Base-by-base conservation (phyloP, 1,284 basidiomycete species). In the Ceratobasidium theobromae region DNA sequence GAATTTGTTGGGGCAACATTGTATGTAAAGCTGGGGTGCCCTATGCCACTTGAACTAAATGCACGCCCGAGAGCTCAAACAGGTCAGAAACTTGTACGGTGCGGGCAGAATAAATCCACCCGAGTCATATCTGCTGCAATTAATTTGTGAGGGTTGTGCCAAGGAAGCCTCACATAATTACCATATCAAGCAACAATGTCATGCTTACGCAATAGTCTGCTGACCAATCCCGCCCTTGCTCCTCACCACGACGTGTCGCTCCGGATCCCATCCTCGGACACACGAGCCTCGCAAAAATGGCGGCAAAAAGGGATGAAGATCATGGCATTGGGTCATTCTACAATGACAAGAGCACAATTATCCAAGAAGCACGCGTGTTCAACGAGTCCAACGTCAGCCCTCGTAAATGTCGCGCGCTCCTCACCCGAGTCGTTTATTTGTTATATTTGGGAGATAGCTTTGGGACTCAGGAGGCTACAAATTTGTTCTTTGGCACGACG, bases 301-400 rank as follows among this genome's bases (percentile, higher is more conserved):
- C 83, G 73, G 89, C 89, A 71, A 95, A 95, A 81, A 94, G 93
- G 82, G 93, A 95, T 79, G 93, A 95, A 75, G 93, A 95, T 79
- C 86, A 83, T 71, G 91, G 91, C 70, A 82, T 92, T 71, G 89
- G 86, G 78, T 86, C 88, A 21, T 92, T 90, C 77, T 91, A 91
- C 76, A 94, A 95, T 78, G 93, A 95, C 82, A 95, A 96, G 78
- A 93, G 91, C 23, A 97, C 95, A 2, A 89, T 97, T 71, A 90
- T 98, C 71, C 97, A 99, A 77, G 97, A 99, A 79, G 96, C 97
- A 68, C 88, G 97, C 71, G 92, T 96, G 70, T 99, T 99, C 86
- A 99, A 99, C 81, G 96, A 99, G 77, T 95, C 95, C 16, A 96
- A 96, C 71, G 95, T 99, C 78, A 95, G 91, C 74, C 93, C 93